These are phyloP conservation scores for Naganishia cerealis DNA, from an alignment of 1,284 basidiomycete genomes.

Conservation along the genomic window DNA sequence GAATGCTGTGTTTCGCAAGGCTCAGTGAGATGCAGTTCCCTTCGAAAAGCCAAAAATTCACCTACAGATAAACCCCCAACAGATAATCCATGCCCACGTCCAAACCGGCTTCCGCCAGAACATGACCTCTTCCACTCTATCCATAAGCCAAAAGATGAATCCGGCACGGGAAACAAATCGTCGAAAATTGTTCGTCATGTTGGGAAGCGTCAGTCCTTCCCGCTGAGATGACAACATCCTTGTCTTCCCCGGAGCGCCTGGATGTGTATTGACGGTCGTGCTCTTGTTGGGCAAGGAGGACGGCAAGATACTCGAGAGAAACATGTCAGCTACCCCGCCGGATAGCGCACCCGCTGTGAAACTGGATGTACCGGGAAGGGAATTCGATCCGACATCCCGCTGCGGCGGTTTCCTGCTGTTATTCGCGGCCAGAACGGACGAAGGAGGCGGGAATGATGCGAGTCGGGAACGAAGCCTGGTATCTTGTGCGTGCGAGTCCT, in stretches of 20 bases:
- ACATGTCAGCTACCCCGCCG: constrained; percentile 33
- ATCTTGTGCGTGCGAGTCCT: constrained; percentile 9
- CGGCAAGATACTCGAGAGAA: constrained; percentile 31
- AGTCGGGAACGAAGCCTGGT: constrained; percentile 15
- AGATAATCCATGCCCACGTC: constrained; percentile 52
- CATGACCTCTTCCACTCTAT: constrained; percentile 53
- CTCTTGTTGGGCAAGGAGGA: constrained; percentile 32
- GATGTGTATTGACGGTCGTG: constrained; percentile 6
- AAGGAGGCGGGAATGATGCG: constrained; percentile 31
- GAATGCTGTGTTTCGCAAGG: constrained; percentile 43
- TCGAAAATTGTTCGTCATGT: constrained; percentile 52
- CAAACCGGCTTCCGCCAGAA: constrained; percentile 54
- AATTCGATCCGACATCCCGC: constrained; percentile 1
- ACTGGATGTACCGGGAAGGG: constrained; percentile 13
- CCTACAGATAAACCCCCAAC: constrained; percentile 53
- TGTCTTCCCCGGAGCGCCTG: constrained; percentile 20
- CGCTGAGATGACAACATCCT: constrained; percentile 45
- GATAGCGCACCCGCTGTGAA: constrained; percentile 26
- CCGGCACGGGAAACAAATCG: constrained; percentile 53
- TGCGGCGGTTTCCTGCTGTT: constrained; percentile 13
- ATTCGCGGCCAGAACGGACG: constrained; percentile 7
- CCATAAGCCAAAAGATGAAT: constrained; percentile 53
- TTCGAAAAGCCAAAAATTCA: not conserved
- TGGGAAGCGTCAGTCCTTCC: constrained; percentile 46
- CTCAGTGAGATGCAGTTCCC: not conserved